Evolutionary conservation across 495 filamentous ascomycete genomes (phyloP).

Genomic region (Aspergillus saccharolyticus): DNA sequence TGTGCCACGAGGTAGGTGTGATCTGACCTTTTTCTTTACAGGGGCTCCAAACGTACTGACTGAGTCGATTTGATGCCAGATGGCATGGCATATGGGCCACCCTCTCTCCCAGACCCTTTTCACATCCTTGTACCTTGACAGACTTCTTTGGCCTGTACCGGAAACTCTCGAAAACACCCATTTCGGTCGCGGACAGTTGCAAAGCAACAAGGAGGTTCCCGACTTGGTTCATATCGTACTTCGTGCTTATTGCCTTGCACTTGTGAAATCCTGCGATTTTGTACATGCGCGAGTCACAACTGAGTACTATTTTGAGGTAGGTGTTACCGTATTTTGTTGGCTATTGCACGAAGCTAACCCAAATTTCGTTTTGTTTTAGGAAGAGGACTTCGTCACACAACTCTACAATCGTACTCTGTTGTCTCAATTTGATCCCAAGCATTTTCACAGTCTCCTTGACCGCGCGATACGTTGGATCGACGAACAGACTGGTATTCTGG

Average conservation of each 20-base stretch:
- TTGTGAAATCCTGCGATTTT: conserved; percentile 77
- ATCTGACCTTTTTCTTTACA: background rate
- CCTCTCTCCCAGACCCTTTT: conserved; percentile 92
- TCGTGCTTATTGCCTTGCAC: conserved; percentile 76
- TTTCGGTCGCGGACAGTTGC: conserved; percentile 47
- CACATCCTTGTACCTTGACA: conserved; percentile 90
- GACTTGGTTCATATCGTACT: conserved; percentile 62
- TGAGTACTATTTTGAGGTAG: conserved; percentile 85
- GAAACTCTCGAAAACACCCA: conserved; percentile 62
- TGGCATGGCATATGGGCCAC: conserved; percentile 95
- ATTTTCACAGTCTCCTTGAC: conserved; percentile 56
- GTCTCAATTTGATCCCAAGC: conserved; percentile 50
- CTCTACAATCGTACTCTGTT: conserved; percentile 78
- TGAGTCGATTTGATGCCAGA: conserved; percentile 43
- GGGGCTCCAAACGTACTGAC: conserved; percentile 16
- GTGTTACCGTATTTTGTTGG: conserved; percentile 9
- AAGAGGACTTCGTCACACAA: conserved; percentile 93
- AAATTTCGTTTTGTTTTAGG: conserved; percentile 42
- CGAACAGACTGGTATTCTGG: conserved; percentile 40
- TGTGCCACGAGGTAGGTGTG: conserved; percentile 72
- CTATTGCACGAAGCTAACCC: conserved; percentile 1
- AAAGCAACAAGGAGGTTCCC: conserved; percentile 28
- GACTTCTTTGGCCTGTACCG: conserved; percentile 68
- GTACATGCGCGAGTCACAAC: conserved; percentile 67
- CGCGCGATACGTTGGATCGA: conserved; percentile 53